Base-by-base conservation (phyloP, 257 asterid genomes). In the Striga asiatica region DNA sequence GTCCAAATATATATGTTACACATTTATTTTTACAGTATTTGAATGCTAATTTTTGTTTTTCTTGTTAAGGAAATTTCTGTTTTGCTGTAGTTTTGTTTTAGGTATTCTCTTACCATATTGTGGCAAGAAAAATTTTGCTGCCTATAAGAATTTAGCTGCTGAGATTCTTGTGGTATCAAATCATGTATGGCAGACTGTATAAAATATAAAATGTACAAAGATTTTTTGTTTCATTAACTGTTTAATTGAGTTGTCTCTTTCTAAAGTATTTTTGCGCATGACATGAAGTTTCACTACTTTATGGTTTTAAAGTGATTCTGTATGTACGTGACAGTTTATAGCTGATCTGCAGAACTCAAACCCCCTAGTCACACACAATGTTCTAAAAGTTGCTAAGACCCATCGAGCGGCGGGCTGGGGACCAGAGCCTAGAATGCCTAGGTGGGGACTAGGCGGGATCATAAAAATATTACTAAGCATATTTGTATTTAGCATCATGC, bases 271-370 rank as follows among this genome's bases (percentile, higher is more conserved):
- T 41, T 13, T 42, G 35, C 11, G 19, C 35, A 37, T 4, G 31
- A 29, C 29, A 18, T 41, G 63, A 46, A 46, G 50, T 55, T 64
- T 45, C 32, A 41, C 39, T 11, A 11, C 21, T 29, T 64, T 23
- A 22, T 12, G 6, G 23, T 52, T 45, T 28, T 16, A 16, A 4
- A 39, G 8, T 23, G 21, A 22, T 14, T 24, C 9, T 57, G 5
- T 12, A 2, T 51, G 23, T 32, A 41, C 42, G 14, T 20, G 10
- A 43, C 27, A 20, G 43, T 6, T 5, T 31, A 22, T 45, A 25
- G 20, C 38, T 7, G 38, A 32, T 39, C 16, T 39, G 20, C n/a
- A n/a, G n/a, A n/a, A n/a, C 6, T 16, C 43, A 29, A 10, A 2
- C 37, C 57, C 39, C 14, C 38, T 37, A 1, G 20, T 12, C n/a